phyloP scores from a whole-genome alignment of 768 basidiomycete species.

The Lactarius quietus region DNA sequence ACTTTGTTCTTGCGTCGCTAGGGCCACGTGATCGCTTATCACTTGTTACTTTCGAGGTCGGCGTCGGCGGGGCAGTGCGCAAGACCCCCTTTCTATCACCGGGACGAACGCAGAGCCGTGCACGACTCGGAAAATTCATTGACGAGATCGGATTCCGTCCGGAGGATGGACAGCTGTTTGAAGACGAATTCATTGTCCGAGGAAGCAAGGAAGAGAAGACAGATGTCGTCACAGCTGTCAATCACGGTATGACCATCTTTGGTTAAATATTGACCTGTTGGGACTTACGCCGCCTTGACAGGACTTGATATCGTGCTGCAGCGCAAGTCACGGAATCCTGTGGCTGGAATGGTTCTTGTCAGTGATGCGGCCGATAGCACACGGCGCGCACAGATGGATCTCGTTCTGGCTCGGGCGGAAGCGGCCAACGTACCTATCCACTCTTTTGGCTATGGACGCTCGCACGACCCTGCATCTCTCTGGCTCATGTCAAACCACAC shows the following conservation, averaged over 20 bases:
- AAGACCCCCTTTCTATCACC: constrained; percentile 90
- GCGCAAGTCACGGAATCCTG: constrained; percentile 85
- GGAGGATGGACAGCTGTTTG: constrained; percentile 31
- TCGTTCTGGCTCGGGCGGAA: constrained; percentile 94
- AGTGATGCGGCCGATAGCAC: constrained; percentile 92
- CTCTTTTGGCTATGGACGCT: constrained; percentile 93
- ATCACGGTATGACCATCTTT: constrained; percentile 60
- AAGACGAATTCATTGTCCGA: constrained; percentile 60
- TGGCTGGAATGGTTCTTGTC: constrained; percentile 89
- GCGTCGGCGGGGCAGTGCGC: constrained; percentile 72
- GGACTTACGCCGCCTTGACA: neutral
- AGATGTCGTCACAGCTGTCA: constrained; percentile 98
- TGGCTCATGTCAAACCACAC: constrained; percentile 99
- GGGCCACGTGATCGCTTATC: constrained; percentile 78
- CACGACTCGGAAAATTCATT: constrained; percentile 72
- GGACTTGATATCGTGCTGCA: constrained; percentile 85
- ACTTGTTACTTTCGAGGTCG: constrained; percentile 91
- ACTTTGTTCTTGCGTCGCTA: constrained; percentile 78
- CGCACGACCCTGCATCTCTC: constrained; percentile 94
- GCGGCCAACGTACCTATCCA: constrained; percentile 97
- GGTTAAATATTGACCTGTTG: neutral
- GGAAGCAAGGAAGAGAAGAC: constrained; percentile 89
- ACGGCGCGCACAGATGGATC: constrained; percentile 94
- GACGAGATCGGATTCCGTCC: constrained; percentile 56
- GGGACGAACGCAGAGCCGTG: constrained; percentile 64